Evolutionary conservation across 805 yeast species (phyloP).

Genomic region (Nakazawaea wyomingensis): DNA sequence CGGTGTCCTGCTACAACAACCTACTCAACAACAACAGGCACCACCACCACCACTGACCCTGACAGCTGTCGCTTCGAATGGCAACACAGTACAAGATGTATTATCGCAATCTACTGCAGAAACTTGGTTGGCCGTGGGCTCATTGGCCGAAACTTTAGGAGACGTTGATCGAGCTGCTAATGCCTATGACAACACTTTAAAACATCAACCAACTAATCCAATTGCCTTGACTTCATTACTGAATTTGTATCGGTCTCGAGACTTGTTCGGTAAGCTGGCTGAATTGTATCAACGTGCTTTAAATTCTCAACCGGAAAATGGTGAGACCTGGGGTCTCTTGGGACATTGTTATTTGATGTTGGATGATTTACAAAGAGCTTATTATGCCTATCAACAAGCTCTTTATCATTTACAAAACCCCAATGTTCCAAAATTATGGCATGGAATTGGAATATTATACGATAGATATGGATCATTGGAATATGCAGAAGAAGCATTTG

Average conservation of each 20-base stretch:
- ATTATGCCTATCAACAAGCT: constrained; percentile 95
- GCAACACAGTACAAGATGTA: constrained; percentile 5
- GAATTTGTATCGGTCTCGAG: constrained; percentile 80
- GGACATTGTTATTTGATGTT: constrained; percentile 97
- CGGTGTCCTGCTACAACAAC: neutral
- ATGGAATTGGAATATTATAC: constrained; percentile 94
- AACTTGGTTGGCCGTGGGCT: constrained; percentile 87
- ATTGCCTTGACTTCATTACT: constrained; percentile 84
- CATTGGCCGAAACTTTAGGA: constrained; percentile 83
- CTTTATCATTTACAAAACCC: constrained; percentile 86
- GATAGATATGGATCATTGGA: constrained; percentile 95
- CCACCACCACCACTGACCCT: neutral
- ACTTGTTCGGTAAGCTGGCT: constrained; percentile 90
- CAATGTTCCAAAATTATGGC: constrained; percentile 96
- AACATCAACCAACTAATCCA: constrained; percentile 81
- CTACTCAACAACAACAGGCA: neutral
- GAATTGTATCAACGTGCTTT: constrained; percentile 88
- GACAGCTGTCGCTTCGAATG: too few species aligned
- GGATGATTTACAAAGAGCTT: constrained; percentile 93
- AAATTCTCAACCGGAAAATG: constrained; percentile 76
- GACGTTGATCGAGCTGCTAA: constrained; percentile 85
- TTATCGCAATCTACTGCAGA: constrained; percentile 56
- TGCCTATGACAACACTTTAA: constrained; percentile 82
- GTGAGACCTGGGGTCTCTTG: constrained; percentile 94
- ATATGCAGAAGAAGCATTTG: constrained; percentile 98